Conservation (phyloP, 441 rosid genomes). For the Omphalea diandra region DNA sequence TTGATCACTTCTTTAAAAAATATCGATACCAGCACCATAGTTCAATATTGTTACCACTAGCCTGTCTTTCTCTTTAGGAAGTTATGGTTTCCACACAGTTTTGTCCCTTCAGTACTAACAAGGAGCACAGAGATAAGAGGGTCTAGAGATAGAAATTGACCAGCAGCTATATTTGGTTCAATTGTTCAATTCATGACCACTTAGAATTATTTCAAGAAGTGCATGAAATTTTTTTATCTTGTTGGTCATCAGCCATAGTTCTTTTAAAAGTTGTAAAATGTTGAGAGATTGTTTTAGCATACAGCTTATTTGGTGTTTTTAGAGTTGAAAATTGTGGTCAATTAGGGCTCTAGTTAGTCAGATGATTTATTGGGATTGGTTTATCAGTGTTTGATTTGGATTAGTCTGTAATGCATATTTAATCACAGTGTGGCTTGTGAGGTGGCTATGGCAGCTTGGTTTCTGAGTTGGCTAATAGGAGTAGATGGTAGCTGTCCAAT, state of each 20-base stretch:
- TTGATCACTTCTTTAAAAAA: background rate
- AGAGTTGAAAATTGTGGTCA: background rate
- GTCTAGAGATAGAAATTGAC: background rate
- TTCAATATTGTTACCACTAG: background rate
- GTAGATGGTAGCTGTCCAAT: background rate
- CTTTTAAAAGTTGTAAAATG: background rate
- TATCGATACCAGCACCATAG: background rate
- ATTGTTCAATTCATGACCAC: background rate
- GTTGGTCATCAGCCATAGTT: background rate
- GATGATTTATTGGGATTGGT: background rate
- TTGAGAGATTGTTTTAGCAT: background rate
- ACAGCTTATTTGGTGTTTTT: background rate
- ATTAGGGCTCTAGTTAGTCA: background rate
- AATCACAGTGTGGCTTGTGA: background rate
- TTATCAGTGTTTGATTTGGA: background rate
- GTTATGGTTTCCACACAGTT: background rate
- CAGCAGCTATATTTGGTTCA: background rate
- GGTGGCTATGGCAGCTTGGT: background rate
- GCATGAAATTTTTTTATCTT: background rate
- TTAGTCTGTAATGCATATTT: background rate
- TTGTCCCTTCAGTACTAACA: background rate
- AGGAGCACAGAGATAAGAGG: background rate
- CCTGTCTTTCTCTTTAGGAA: background rate
- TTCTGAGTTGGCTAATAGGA: background rate
- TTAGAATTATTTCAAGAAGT: background rate